Evolutionary conservation across 108 stramenopile species (phyloP).

Genomic region (Cyclotella choctawhatcheeana): DNA sequence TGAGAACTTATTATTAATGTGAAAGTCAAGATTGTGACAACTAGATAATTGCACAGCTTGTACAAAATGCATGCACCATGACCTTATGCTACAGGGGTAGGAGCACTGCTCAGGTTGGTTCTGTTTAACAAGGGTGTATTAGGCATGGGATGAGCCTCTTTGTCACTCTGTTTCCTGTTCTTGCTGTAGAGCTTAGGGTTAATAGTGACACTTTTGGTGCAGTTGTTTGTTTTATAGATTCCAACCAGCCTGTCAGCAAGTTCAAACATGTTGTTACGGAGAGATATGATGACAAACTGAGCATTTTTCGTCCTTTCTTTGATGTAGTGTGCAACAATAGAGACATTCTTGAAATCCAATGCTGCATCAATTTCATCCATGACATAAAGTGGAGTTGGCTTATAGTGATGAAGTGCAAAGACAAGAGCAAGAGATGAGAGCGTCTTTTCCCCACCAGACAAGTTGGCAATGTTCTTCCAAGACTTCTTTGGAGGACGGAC

Average conservation of each 20-base stretch:
- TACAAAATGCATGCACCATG: neutral
- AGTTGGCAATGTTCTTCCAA: conserved; percentile 99
- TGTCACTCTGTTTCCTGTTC: conserved; percentile 8
- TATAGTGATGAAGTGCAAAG: conserved; percentile 99
- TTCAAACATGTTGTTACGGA: conserved; percentile 99
- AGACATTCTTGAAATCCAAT: conserved; percentile 99
- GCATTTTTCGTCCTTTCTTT: conserved; percentile 99
- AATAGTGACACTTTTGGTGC: conserved; percentile 97
- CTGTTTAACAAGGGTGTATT: conserved; percentile 44
- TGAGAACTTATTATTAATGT: too few relatives aligned
- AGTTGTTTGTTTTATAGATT: conserved; percentile 98
- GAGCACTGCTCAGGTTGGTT: conserved; percentile 27
- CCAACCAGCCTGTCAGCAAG: conserved; percentile 98
- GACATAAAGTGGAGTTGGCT: conserved; percentile 99
- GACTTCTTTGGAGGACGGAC: conserved; percentile 99
- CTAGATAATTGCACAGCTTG: too few relatives aligned
- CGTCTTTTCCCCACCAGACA: conserved; percentile 99
- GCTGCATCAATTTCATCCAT: conserved; percentile 99
- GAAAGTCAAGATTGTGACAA: too few relatives aligned
- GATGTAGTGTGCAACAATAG: conserved; percentile 99
- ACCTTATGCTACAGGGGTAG: conserved; percentile 14
- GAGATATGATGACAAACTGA: conserved; percentile 98
- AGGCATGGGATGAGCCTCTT: conserved; percentile 15
- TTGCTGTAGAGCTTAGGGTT: conserved; percentile 68
- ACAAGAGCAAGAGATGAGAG: conserved; percentile 97